A percentile compares a stretch with the other conserved stretches of the same genome.
phyloP scores from a whole-genome alignment of 2,329 filamentous ascomycete genomes.

The Fusarium sambucinum region DNA sequence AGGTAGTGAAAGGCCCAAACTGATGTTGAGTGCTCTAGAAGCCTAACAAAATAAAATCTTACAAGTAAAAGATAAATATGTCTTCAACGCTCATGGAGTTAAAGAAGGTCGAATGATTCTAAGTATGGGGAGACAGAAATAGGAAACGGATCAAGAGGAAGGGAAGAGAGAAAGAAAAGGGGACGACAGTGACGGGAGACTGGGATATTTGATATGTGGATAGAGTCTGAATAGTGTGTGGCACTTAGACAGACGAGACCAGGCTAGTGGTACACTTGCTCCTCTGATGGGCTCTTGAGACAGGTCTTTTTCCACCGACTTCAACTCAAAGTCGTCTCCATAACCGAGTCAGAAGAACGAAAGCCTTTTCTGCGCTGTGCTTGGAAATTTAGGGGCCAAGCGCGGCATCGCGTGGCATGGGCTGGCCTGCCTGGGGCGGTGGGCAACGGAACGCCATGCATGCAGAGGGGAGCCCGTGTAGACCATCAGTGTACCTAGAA shows the following conservation, averaged over 20 bases:
- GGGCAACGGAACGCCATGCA: conserved; percentile 20
- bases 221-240: conserved; percentile 32
- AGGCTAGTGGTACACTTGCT: conserved; percentile 9
- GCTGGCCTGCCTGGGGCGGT: conserved; percentile 32
- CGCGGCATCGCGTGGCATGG: conserved; percentile 41
- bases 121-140: conserved; percentile 26
- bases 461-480: conserved; percentile 13
- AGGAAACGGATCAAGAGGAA: conserved; percentile 36
- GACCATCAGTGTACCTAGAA: conserved; percentile 3
- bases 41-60: conserved; percentile 12
- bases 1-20: conserved; percentile 3
- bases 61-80: conserved; percentile 17
- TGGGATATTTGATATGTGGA: conserved; percentile 42
- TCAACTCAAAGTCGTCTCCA: conserved; percentile 6
- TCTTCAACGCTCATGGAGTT: conserved; percentile 1
- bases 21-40: conserved; percentile 19
- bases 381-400: conserved; percentile 39
- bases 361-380: conserved; percentile 2
- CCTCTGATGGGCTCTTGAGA: conserved; percentile 9
- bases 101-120: neutral
- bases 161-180: conserved; percentile 40
- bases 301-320: conserved; percentile 15
- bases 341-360: conserved; percentile 9
- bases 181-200: conserved; percentile 32
- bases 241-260: conserved; percentile 37